Evolutionary conservation across 164 flowering plant species (phyloP).

Genomic region (Piper longum): DNA sequence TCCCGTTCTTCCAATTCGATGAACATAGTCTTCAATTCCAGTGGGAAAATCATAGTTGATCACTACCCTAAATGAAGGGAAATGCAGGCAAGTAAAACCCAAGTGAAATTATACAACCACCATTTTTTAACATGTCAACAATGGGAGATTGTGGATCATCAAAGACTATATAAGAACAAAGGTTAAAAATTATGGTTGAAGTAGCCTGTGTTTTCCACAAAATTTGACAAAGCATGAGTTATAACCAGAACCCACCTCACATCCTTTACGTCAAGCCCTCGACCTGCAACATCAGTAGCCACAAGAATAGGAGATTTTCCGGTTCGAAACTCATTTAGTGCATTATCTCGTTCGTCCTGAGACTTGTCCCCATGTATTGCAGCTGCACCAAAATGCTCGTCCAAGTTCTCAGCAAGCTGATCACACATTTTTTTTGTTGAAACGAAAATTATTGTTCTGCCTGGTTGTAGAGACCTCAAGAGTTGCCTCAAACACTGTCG

Average conservation of each 20-base stretch:
- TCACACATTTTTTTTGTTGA: constrained; percentile 92
- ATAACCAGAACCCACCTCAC: constrained; percentile 36
- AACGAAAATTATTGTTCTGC: constrained; percentile 67
- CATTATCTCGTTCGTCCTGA: constrained; percentile 71
- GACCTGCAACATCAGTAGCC: constrained; percentile 92
- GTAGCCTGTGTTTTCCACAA: background rate
- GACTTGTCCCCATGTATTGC: constrained; percentile 91
- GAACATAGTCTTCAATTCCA: constrained; percentile 89
- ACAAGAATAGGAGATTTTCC: constrained; percentile 74
- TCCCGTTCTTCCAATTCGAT: constrained; percentile 91
- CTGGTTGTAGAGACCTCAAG: constrained; percentile 63
- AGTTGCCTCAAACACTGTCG: constrained; percentile 66
- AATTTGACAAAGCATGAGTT: background rate
- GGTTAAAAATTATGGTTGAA: background rate
- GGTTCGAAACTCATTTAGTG: constrained; percentile 55
- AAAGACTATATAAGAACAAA: background rate
- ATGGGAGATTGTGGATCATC: background rate
- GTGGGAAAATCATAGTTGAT: constrained; percentile 88
- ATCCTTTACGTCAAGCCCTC: constrained; percentile 78
- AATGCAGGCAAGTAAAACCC: background rate
- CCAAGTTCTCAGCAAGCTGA: constrained; percentile 46
- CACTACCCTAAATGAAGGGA: constrained; percentile 45
- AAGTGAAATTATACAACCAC: background rate
- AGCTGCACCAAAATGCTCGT: constrained; percentile 64
- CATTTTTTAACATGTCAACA: background rate